These are phyloP conservation scores for Zychaea mexicana DNA, from an alignment of 371 early-diverging fungal genomes.

Conservation along the genomic window DNA sequence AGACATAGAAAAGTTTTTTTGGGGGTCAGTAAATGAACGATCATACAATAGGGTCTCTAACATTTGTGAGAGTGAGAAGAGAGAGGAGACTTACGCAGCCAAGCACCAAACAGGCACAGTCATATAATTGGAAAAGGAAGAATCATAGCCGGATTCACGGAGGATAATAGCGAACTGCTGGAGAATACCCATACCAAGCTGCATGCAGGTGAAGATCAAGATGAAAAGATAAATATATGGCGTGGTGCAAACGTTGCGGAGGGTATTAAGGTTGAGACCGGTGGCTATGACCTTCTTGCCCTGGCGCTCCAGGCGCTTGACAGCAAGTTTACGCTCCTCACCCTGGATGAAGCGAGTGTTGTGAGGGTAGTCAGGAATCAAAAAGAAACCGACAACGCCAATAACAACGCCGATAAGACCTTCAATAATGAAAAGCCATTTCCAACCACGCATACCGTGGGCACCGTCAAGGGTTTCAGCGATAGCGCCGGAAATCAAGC, in stretches of 20 bases:
- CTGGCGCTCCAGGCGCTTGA: constrained; percentile 45
- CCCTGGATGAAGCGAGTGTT: constrained; percentile 49
- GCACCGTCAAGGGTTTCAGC: constrained; percentile 37
- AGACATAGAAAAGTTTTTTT: too few species aligned
- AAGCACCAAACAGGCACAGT: constrained; percentile 45
- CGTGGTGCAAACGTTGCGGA: constrained; percentile 39
- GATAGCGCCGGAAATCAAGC: constrained; percentile 43
- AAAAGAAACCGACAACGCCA: constrained; percentile 37
- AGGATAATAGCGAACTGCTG: constrained; percentile 46
- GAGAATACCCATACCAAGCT: constrained; percentile 49
- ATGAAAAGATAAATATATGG: constrained; percentile 42
- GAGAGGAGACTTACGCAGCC: constrained; percentile 28
- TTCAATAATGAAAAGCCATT: constrained; percentile 64
- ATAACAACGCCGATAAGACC: constrained; percentile 51
- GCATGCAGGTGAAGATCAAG: constrained; percentile 43
- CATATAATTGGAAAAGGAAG: constrained; percentile 48
- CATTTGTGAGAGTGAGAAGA: neutral
- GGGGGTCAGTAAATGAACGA: too few species aligned
- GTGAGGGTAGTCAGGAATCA: constrained; percentile 66
- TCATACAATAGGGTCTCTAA: too few species aligned
- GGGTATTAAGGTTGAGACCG: constrained; percentile 20
- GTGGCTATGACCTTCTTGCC: constrained; percentile 24
- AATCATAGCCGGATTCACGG: constrained; percentile 26
- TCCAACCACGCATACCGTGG: constrained; percentile 57
- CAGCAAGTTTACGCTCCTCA: constrained; percentile 54